phyloP scores from a whole-genome alignment of 1,284 basidiomycete species.

The Puccinia horiana region DNA sequence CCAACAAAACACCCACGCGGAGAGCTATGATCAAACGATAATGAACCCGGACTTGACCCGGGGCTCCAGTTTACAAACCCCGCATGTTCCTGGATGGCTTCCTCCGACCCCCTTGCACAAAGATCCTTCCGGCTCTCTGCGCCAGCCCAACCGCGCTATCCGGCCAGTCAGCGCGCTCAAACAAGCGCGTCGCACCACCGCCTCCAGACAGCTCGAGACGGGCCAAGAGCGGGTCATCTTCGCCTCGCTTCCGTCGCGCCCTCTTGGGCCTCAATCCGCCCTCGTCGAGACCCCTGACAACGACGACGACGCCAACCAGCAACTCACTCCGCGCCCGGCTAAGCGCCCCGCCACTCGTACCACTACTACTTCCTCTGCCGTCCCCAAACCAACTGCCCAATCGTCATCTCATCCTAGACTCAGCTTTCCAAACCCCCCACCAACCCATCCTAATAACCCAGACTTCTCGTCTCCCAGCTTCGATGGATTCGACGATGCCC shows the following conservation, averaged over 20 bases:
- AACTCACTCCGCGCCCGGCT: background rate
- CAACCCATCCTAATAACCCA: background rate
- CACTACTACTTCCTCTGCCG: background rate
- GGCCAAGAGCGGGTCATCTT: background rate
- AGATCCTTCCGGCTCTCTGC: background rate
- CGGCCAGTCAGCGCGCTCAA: background rate
- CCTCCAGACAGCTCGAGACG: background rate
- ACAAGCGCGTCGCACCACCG: background rate
- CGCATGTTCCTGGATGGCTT: constrained; percentile 8
- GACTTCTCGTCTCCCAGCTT: constrained; percentile 10
- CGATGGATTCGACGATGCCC: background rate
- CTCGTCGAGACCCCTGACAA: background rate
- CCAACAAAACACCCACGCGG: background rate
- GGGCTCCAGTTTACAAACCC: constrained; percentile 1
- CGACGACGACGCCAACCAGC: too few species aligned
- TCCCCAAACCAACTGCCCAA: background rate
- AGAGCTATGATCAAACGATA: background rate
- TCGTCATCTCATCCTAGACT: background rate
- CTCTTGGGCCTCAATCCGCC: background rate
- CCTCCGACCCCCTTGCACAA: background rate
- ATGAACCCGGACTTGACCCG: background rate
- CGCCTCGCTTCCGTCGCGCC: background rate
- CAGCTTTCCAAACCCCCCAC: background rate
- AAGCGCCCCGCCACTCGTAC: background rate
- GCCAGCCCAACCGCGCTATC: background rate